phyloP scores from a whole-genome alignment of 164 flowering plant genomes.

The Aristolochia fimbriata region DNA sequence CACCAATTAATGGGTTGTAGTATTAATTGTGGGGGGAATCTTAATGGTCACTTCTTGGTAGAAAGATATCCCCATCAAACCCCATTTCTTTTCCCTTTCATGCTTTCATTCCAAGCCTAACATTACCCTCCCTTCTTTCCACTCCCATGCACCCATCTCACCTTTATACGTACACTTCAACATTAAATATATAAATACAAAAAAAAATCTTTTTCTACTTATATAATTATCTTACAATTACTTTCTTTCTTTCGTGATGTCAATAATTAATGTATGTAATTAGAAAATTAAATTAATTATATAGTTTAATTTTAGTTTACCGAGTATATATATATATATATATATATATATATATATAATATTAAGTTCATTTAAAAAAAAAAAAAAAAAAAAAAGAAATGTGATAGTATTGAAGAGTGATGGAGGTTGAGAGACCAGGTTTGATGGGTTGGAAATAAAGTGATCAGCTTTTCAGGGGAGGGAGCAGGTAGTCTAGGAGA shows the following conservation, averaged over 20 bases:
- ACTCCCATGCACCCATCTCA: conserved; percentile 20
- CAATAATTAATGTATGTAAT: too few species aligned
- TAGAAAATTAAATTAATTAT: too few species aligned
- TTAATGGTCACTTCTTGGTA: conserved; percentile 15
- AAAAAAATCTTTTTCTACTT: too few species aligned
- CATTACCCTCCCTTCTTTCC: conserved; percentile 1
- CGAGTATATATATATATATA: too few species aligned
- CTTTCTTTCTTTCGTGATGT: too few species aligned
- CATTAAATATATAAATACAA: background rate
- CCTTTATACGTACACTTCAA: background rate
- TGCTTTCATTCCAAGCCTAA: conserved; percentile 18
- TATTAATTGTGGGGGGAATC: conserved; percentile 1
- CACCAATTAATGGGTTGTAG: too few species aligned
- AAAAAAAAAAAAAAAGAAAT: too few species aligned
- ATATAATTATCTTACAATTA: too few species aligned
- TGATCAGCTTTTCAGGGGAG: conserved; percentile 16
- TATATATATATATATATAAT: too few species aligned
- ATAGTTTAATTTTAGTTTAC: too few species aligned
- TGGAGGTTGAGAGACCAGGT: conserved; percentile 3
- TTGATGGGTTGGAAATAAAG: conserved; percentile 13
- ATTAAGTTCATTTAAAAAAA: too few species aligned
- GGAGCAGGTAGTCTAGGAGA: background rate
- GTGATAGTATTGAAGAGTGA: background rate
- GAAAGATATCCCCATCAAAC: conserved; percentile 22
- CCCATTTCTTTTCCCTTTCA: conserved; percentile 9